Conservation (phyloP, 192 early-diverging fungal species). For the Oehlia diaphana region DNA sequence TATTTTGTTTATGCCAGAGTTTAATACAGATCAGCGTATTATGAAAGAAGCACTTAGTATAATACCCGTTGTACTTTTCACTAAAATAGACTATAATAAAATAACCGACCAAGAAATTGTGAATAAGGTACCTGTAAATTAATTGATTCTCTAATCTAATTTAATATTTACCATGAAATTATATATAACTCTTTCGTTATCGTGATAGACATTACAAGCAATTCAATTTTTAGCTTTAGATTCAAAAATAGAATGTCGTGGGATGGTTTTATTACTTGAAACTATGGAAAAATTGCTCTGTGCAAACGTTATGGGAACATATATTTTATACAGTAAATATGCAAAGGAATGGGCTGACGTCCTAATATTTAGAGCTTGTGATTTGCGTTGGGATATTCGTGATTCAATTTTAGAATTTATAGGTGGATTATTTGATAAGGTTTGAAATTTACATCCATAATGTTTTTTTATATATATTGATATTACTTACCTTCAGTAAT, state of each 20-base stretch:
- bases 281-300: conserved; percentile 18
- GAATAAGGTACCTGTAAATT: conserved; percentile 19
- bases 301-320: conserved; percentile 5
- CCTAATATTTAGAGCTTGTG: conserved; percentile 42
- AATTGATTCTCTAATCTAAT: neutral
- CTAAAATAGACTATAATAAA: conserved; percentile 11
- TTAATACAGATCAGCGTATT: conserved; percentile 9
- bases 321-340: conserved; percentile 30
- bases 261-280: conserved; percentile 30
- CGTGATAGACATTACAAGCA: conserved; percentile 11
- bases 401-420: conserved; percentile 53
- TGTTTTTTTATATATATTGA: neutral
- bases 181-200: neutral
- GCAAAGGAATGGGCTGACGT: conserved; percentile 37
- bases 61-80: conserved; percentile 7
- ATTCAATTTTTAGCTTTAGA: conserved; percentile 28
- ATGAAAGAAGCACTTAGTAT: conserved; percentile 18
- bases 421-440: conserved; percentile 43
- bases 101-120: conserved; percentile 6
- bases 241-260: conserved; percentile 27
- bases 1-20: conserved; percentile 14
- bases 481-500: neutral
- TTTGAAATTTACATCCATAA: conserved; percentile 13
- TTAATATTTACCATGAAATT: conserved; percentile 10
- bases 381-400: conserved; percentile 55